These are phyloP conservation scores for Chenopodium suecicum DNA, from an alignment of 148 eudicot genomes.

Conservation along the genomic window DNA sequence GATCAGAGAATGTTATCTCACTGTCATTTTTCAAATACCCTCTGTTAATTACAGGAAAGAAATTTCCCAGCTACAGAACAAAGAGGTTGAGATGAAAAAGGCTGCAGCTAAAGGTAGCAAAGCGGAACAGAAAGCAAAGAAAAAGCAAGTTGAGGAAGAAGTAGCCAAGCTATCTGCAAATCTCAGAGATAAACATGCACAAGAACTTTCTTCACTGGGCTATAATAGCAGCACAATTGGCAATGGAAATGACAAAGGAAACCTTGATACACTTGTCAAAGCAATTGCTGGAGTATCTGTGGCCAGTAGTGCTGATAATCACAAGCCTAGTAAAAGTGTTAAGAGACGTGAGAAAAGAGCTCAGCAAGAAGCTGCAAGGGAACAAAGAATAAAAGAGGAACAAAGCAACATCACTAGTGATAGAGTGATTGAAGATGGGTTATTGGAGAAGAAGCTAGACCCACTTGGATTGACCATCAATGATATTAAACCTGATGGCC, in stretches of 20 bases:
- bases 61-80: constrained; percentile 53
- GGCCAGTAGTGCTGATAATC: constrained; percentile 38
- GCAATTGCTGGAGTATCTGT: constrained; percentile 77
- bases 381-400: constrained; percentile 70
- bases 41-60: constrained; percentile 48
- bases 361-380: constrained; percentile 72
- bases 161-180: constrained; percentile 48
- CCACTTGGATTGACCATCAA: constrained; percentile 59
- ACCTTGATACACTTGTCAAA: constrained; percentile 54
- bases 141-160: constrained; percentile 78
- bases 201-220: constrained; percentile 63
- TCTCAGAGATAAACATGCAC: constrained; percentile 59
- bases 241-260: constrained; percentile 38
- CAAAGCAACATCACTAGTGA: constrained; percentile 58
- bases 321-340: constrained; percentile 67
- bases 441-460: constrained; percentile 50
- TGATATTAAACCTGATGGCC: constrained; percentile 73
- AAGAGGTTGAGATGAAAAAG: constrained; percentile 65
- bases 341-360: constrained; percentile 73
- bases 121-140: constrained; percentile 79
- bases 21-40: neutral
- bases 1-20: neutral
- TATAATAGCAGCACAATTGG: constrained; percentile 34
- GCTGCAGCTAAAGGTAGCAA: constrained; percentile 86
- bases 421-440: constrained; percentile 45